Conservation (phyloP, 148 eudicot genomes). For the Heliamphora exappendiculata region DNA sequence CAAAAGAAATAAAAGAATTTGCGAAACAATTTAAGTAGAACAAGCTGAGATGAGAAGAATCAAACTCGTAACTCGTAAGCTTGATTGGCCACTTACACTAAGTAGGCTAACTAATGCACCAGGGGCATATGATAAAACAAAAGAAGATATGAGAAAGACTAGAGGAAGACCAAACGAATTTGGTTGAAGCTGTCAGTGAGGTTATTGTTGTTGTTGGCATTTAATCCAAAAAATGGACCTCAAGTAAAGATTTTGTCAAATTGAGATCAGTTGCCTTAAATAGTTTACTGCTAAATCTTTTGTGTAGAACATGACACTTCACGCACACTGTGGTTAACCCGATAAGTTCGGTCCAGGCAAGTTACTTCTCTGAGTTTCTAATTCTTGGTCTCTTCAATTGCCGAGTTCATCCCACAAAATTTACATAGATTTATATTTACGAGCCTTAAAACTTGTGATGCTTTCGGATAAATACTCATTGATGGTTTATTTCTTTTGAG, state of each 20-base stretch:
- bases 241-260: neutral
- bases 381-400: neutral
- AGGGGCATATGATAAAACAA: neutral
- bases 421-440: neutral
- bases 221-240: neutral
- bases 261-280: neutral
- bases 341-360: neutral
- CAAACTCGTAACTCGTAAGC: too few relatives aligned
- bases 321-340: neutral
- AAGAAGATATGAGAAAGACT: neutral
- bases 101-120: neutral
- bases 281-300: neutral
- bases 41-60: neutral
- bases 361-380: neutral
- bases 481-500: neutral
- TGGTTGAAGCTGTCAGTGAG: neutral
- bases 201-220: neutral
- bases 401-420: neutral
- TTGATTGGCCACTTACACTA: too few relatives aligned
- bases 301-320: neutral
- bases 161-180: neutral
- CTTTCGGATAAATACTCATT: neutral
- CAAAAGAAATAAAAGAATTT: neutral
- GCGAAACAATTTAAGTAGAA: neutral
- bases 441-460: too few relatives aligned